Base-by-base conservation (phyloP, 2,329 filamentous ascomycete genomes). In the Magnaporthiopsis poae region DNA sequence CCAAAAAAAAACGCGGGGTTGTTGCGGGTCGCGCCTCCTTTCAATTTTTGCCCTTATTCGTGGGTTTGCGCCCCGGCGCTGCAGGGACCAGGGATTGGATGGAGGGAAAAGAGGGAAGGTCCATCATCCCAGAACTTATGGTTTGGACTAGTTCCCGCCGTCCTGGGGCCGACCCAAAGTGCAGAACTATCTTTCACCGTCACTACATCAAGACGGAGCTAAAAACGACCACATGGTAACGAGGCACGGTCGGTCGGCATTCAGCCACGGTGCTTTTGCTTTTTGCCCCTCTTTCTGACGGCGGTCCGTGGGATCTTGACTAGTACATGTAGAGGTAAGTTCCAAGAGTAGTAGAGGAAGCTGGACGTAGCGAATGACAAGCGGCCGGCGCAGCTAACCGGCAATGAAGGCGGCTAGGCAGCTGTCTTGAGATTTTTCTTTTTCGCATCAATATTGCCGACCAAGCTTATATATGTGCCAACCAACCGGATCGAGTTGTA, bases 1-100 rank as follows among this genome's bases (percentile, higher is more conserved):
- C 12, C 27, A 27, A 60, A 65, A 60, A 65, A 65, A 65, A 12
- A 12, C 56, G 63, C 63, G 63, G 63, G 63, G 63, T 65, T 65
- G 60, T 65, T 65, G 63, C 52, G 59, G 62, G 35, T 29, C n/a
- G n/a, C 21, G 36, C 3, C 9, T 25, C 29, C 21, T 29, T n/a
- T 25, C 31, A 9, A 5, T 35, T 33, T 25, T 63, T 63, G 21
- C 62, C 35, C 46, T 29, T 35, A 27, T 29, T 33, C 12, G 62
- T 27, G 35, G 12, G n/a, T 21, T 29, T 39, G 62, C 62, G 62
- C 25, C 35, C 33, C 15, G 21, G 18, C 18, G 31, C 31, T 31
- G 31, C 46, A 56, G 15, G 39, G 36, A 39, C 12, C 39, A 46
- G 39, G 39, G 39, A 46, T 13, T n/a, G 15, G 12, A 56, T 8